phyloP scores from a whole-genome alignment of 1,139 yeast species.

The Sugiyamaella castrensis region DNA sequence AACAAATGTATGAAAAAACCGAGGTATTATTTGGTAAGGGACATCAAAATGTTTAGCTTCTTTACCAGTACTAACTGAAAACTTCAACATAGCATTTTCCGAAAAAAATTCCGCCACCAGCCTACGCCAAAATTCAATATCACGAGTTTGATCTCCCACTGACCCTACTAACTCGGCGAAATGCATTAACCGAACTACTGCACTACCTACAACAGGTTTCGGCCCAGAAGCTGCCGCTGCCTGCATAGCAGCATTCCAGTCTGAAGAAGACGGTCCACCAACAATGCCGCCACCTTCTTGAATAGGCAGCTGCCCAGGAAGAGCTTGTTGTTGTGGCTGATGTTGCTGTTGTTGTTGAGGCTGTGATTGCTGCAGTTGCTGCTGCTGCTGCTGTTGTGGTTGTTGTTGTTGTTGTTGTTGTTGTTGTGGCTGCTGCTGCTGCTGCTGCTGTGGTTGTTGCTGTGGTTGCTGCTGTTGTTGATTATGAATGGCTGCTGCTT shows the following conservation, averaged over 20 bases:
- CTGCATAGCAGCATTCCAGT: slow-evolving; percentile 12
- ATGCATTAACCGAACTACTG: slow-evolving; percentile 39
- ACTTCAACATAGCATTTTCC: slow-evolving; percentile 46
- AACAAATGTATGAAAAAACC: slow-evolving; percentile 55
- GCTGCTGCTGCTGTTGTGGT: slow-evolving; percentile 20
- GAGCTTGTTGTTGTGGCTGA: slow-evolving; percentile 14
- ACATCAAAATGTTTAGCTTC: slow-evolving; percentile 62
- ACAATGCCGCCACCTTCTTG: slow-evolving; percentile 9
- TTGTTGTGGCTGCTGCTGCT: slow-evolving; percentile 20
- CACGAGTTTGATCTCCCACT: slow-evolving; percentile 39
- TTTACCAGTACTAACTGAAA: slow-evolving; percentile 44
- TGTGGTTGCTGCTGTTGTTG: slow-evolving; percentile 16
- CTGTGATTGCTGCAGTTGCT: slow-evolving; percentile 19
- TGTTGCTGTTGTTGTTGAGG: slow-evolving; percentile 20
- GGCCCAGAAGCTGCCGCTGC: slow-evolving; percentile 11
- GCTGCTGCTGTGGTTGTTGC: slow-evolving; percentile 24
- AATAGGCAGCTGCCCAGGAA: slow-evolving; percentile 4
- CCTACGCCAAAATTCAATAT: slow-evolving; percentile 48
- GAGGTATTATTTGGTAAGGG: slow-evolving; percentile 62
- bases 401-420: slow-evolving; percentile 16
- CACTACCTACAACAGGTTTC: slow-evolving; percentile 33
- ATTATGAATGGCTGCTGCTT: slow-evolving; percentile 17
- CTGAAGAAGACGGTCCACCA: not conserved
- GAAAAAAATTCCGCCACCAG: slow-evolving; percentile 49
- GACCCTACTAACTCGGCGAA: slow-evolving; percentile 42